Percentiles rank a stretch among this genome's conserved stretches.
Conservation (phyloP, 2,329 filamentous ascomycete genomes). For the Cladosporium sp. region DNA sequence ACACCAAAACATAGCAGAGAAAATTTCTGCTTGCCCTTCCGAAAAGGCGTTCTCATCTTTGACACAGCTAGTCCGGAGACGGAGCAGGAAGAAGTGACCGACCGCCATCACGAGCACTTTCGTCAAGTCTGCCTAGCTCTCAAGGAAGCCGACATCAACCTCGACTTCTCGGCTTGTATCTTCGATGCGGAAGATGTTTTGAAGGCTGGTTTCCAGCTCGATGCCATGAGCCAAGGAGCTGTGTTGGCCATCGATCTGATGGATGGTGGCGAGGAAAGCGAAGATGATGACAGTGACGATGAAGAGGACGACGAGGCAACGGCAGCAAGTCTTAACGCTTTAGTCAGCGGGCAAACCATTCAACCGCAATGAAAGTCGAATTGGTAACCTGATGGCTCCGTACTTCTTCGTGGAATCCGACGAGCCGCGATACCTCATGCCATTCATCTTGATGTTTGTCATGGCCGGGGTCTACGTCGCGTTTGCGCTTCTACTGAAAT, state of each 20-base stretch:
- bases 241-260: constrained; percentile 7
- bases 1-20: not conserved
- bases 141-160: constrained; percentile 6
- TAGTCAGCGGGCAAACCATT: not conserved
- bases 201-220: constrained; percentile 9
- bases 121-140: constrained; percentile 7
- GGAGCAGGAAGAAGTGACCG: not conserved
- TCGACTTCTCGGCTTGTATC: constrained; percentile 11
- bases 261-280: not conserved
- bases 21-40: constrained; percentile 7
- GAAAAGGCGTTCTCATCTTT: constrained; percentile 8
- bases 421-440: too few species aligned
- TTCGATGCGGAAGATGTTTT: constrained; percentile 2
- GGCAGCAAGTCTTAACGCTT: not conserved
- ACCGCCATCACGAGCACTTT: constrained; percentile 7
- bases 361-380: too few species aligned
- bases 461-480: too few species aligned
- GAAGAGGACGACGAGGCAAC: constrained; percentile 3
- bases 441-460: too few species aligned
- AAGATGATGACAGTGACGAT: not conserved
- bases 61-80: not conserved
- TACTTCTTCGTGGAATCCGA: too few species aligned
- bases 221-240: constrained; percentile 7
- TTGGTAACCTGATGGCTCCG: too few species aligned
- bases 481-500: too few species aligned